phyloP scores from a whole-genome alignment of 495 filamentous ascomycete genomes.

The Aspergillus ellipticus region DNA sequence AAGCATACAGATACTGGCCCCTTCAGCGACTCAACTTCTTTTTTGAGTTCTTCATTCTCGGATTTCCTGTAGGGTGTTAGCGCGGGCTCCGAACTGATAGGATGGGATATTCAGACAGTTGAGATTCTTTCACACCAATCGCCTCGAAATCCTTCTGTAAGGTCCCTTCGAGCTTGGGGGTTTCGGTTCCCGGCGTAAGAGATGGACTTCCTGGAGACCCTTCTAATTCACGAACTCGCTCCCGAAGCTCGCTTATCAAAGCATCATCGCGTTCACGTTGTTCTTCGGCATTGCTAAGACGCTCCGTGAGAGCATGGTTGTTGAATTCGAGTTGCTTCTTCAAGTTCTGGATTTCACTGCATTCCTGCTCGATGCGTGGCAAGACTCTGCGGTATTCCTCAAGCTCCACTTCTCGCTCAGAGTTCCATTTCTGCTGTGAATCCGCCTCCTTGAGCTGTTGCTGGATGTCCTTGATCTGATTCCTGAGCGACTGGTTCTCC shows the following conservation, averaged over 20 bases:
- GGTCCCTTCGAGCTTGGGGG: slow-evolving; percentile 41
- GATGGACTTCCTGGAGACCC: slow-evolving; percentile 41
- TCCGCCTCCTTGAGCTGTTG: slow-evolving; percentile 55
- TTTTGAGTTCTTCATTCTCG: slow-evolving; percentile 42
- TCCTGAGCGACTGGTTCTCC: slow-evolving; percentile 62
- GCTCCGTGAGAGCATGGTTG: slow-evolving; percentile 52
- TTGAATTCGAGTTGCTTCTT: slow-evolving; percentile 57
- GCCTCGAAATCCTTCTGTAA: slow-evolving; percentile 46
- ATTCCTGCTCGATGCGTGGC: slow-evolving; percentile 58
- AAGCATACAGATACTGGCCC: slow-evolving; percentile 22
- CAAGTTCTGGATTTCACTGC: slow-evolving; percentile 54
- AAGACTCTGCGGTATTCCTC: slow-evolving; percentile 57
- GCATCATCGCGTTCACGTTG: slow-evolving; percentile 54
- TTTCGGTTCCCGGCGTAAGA: slow-evolving; percentile 34
- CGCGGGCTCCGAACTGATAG: neutral
- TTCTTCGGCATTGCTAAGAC: slow-evolving; percentile 51
- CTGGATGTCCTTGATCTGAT: slow-evolving; percentile 54
- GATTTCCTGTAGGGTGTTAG: slow-evolving; percentile 35
- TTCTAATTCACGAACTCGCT: slow-evolving; percentile 49
- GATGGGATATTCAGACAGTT: slow-evolving; percentile 28
- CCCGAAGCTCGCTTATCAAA: slow-evolving; percentile 51
- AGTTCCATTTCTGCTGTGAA: slow-evolving; percentile 40
- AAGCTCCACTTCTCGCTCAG: slow-evolving; percentile 52
- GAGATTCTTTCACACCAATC: slow-evolving; percentile 39
- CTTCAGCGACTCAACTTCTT: slow-evolving; percentile 38